phyloP scores from a whole-genome alignment of 2,329 filamentous ascomycete genomes.

The Sclerotinia sclerotiorum region DNA sequence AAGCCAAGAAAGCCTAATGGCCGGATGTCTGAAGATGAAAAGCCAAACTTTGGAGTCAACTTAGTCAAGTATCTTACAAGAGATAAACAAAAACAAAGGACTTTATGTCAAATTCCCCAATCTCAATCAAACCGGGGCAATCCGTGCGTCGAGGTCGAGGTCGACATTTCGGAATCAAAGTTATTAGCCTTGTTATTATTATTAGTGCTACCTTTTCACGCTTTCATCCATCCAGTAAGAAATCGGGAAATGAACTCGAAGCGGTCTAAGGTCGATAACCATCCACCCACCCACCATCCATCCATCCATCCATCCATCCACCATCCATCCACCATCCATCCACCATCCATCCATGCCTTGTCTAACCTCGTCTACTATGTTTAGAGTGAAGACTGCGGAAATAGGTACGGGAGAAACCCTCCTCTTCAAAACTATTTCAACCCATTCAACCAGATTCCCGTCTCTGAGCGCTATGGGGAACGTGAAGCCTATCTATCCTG shows the following conservation, averaged over 20 bases:
- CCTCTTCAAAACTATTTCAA: neutral
- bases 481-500: slow-evolving; percentile 19
- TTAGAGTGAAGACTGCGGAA: slow-evolving; percentile 8
- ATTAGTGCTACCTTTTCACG: neutral
- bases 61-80: neutral
- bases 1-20: slow-evolving; percentile 1
- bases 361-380: slow-evolving; percentile 5
- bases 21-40: neutral
- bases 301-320: too few relatives aligned
- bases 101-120: slow-evolving; percentile 10
- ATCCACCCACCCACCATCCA: too few relatives aligned
- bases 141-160: slow-evolving; percentile 5
- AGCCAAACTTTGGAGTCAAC: neutral
- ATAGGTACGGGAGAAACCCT: slow-evolving; percentile 9
- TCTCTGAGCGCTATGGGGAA: slow-evolving; percentile 16
- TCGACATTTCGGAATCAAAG: neutral
- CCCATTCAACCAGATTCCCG: slow-evolving; percentile 5
- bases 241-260: slow-evolving; percentile 8
- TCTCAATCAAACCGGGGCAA: slow-evolving; percentile 20
- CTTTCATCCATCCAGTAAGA: slow-evolving; percentile 16
- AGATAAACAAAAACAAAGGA: slow-evolving; percentile 3
- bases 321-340: neutral
- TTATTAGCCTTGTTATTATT: neutral
- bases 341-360: neutral
- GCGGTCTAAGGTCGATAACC: slow-evolving; percentile 1